phyloP scores from a whole-genome alignment of 331 rosid species.

The Cucumis variabilis region DNA sequence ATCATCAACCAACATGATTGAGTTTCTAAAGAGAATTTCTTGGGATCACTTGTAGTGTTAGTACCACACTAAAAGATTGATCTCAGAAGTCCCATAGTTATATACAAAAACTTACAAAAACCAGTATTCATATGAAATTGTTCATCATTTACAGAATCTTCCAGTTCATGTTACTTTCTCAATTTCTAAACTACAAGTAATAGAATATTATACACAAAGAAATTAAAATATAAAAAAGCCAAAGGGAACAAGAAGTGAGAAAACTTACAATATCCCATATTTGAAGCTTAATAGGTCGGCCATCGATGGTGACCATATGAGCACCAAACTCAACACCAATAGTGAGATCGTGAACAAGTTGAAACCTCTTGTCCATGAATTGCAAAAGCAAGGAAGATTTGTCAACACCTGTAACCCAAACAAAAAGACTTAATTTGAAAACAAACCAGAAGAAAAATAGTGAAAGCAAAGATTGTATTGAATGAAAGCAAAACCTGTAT shows the following conservation, averaged over 20 bases:
- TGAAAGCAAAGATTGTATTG: neutral
- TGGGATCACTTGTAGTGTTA: neutral
- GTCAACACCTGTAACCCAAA: conserved; percentile 71
- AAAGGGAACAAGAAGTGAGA: too few relatives aligned
- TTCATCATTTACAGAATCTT: neutral
- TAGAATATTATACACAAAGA: neutral
- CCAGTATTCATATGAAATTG: neutral
- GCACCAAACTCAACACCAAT: conserved; percentile 99
- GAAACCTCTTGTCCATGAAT: conserved; percentile 94
- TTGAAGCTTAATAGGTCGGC: conserved; percentile 89
- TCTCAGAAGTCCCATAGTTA: neutral
- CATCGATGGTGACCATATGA: conserved; percentile 86
- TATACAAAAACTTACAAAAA: neutral
- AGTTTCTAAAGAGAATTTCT: neutral
- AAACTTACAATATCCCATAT: conserved; percentile 94
- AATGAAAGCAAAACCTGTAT: conserved; percentile 63
- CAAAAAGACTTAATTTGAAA: neutral
- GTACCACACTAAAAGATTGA: neutral
- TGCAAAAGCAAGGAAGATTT: conserved; percentile 91
- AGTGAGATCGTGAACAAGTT: conserved; percentile 96
- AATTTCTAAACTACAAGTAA: neutral
- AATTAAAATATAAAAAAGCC: neutral
- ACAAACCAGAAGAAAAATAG: neutral
- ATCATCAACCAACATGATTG: neutral
- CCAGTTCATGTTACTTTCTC: neutral